A percentile compares a stretch with the other conserved stretches of the same genome.
Evolutionary conservation across 2,329 filamentous ascomycete genomes (phyloP).

Genomic region (Diplodia mutila): DNA sequence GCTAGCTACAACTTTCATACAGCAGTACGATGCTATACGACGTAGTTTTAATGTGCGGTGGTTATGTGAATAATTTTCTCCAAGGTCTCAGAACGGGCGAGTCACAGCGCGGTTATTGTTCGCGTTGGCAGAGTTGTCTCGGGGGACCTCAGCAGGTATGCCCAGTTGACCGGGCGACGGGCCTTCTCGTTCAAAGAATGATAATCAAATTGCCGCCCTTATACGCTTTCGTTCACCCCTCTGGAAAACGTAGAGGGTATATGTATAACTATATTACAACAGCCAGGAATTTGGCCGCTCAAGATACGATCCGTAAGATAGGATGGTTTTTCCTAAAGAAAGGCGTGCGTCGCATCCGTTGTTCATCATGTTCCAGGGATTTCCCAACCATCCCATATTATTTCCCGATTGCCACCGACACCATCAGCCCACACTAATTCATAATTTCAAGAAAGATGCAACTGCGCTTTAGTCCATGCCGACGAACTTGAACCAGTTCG

Average conservation of each 20-base stretch:
- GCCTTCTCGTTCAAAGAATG: neutral
- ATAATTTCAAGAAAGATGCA: neutral
- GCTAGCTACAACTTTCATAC: too few species aligned
- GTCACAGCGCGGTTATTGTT: too few species aligned
- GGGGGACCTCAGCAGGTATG: too few species aligned
- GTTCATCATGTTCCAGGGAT: neutral
- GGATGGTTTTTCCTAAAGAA: neutral
- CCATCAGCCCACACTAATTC: neutral
- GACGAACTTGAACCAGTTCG: slow-evolving; percentile 96
- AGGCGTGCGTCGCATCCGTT: neutral
- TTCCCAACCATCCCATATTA: neutral
- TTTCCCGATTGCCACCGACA: neutral
- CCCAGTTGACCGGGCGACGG: too few species aligned
- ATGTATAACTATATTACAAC: slow-evolving; percentile 11
- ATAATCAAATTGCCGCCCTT: neutral
- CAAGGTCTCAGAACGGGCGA: too few species aligned
- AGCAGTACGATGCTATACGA: too few species aligned
- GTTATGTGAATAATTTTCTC: too few species aligned
- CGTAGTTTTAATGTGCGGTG: too few species aligned
- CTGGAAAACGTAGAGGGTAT: neutral
- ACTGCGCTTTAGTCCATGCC: slow-evolving; percentile 66
- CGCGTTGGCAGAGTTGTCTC: too few species aligned
- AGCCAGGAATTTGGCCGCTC: neutral
- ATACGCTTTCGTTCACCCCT: neutral
- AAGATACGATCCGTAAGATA: neutral